Evolutionary conservation across 2,329 filamentous ascomycete species (phyloP), one percentile per base, ranked within the genome.

Genomic region (Fusarium sp.): DNA sequence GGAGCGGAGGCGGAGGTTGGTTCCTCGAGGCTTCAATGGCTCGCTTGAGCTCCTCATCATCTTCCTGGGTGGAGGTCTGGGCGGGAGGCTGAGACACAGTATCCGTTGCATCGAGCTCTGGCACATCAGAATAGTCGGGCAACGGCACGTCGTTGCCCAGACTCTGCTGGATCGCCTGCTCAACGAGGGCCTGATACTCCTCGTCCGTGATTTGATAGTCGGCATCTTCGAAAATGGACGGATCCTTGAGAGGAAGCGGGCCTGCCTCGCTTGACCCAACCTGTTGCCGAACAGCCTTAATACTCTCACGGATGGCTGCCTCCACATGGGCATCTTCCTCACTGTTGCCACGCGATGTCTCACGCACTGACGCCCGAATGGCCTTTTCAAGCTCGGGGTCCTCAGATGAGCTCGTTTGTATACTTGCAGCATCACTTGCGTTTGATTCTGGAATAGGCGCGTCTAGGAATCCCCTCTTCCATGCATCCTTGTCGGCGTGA

Each of bases 281-380:
- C 33, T 70, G 69, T 23, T 81, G 69, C 18, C 77, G 82, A 69
- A 88, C 82, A 39, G 93, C 90, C 19, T 83, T 83, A 21, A 96
- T 85, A 70, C 92, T 94, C 10, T 92, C 90, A 19, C 92, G 86
- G 56, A 97, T 92, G 2, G 93, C 93, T 25, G 89, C 86, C 78
- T 94, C 93, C 52, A 97, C 86, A 65, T 88, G 84, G 27, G 86
- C 86, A 76, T 96, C 94, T 79, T 96, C 92, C 25, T 89, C 86
- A 0, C 85, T 78, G 70, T 95, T 86, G 16, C 93, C 93, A 2
- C 84, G 86, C 1, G 92, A 94, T 0, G 92, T 94, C 77, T 92
- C 88, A 12, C 84, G 83, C 2, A 96, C 91, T 2, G 92, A 93
- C 16, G 85, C 85, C 59, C 86, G 87, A 64, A 96, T 95, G 3